Base-by-base conservation (phyloP, 805 yeast genomes). In the Cyberlindnera xishuangbannaensis region DNA sequence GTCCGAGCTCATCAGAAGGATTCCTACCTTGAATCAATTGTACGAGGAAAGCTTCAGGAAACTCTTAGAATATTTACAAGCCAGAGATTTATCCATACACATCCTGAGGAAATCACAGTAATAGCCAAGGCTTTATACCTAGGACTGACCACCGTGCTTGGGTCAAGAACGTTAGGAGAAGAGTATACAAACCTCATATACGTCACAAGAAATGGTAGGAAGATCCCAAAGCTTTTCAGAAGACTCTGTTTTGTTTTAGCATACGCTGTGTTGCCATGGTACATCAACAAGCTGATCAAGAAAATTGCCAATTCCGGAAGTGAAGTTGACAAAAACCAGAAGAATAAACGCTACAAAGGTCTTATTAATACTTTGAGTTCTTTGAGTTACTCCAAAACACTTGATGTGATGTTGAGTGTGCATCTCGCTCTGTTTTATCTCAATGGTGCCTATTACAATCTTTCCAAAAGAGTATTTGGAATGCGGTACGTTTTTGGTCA, bases 1-100 rank as follows among this genome's bases (percentile, higher is more conserved):
- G 94, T 90, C 23, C 71, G 96, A 33, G 85, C 97, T 2, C 79
- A 85, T 53, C 97, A 90, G 52, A 90, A 90, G 52, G 98, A 90
- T 56, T 69, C 75, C 4, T 84, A 80, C 46, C 74, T 84, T 27
- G 82, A 79, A 45, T 58, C 69, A 1, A 55, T 71, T 3, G 59
- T 85, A 15, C 62, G 69, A 23, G 56, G 62, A 3, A 76, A 80
- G 43, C 44, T 87, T 4, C 70, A 67, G 25, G 80, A 76, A 15
- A 72, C 74, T 0, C 40, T 78, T 5, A 76, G 71, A 41, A 50
- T 67, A 12, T 43, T 79, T 39, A 74, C 70, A 33, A 60, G 82
- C 13, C 80, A 80, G 30, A 57, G 86, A 23, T 79, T 77, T 48
- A 65, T 78, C 9, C 80, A 83, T 48, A 59, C 70, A 4, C 71